phyloP scores from a whole-genome alignment of 2,329 filamentous ascomycete genomes.

The Calonectria leucothoes region DNA sequence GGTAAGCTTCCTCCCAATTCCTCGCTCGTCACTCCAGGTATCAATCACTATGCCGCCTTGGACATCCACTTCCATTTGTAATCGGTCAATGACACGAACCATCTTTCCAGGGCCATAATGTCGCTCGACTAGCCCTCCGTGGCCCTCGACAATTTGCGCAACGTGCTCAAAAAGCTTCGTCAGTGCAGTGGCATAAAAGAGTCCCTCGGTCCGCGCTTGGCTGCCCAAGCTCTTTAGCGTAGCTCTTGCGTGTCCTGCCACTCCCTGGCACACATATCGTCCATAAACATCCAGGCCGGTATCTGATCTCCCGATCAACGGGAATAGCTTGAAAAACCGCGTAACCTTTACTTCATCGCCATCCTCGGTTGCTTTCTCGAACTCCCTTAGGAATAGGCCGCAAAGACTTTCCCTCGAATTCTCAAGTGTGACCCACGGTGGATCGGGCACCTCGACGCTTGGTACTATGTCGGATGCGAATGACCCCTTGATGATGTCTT shows the following conservation, averaged over 20 bases:
- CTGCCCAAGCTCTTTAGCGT: conserved; percentile 76
- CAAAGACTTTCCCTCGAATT: conserved; percentile 91
- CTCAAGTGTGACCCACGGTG: conserved; percentile 87
- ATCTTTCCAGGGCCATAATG: conserved; percentile 96
- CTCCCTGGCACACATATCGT: conserved; percentile 94
- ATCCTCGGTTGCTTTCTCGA: conserved; percentile 89
- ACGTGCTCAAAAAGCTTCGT: conserved; percentile 98
- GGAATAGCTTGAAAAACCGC: conserved; percentile 97
- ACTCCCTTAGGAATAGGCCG: conserved; percentile 90
- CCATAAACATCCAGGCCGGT: conserved; percentile 96
- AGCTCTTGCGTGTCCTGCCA: conserved; percentile 83
- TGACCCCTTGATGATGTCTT: conserved; percentile 81
- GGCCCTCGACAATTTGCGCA: conserved; percentile 93
- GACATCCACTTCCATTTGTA: conserved; percentile 95
- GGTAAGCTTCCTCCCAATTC: conserved; percentile 85
- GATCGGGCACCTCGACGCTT: conserved; percentile 93
- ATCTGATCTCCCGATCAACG: conserved; percentile 88
- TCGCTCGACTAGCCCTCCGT: conserved; percentile 89
- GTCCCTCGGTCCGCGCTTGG: conserved; percentile 71
- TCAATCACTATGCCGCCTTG: conserved; percentile 97
- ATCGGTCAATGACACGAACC: conserved; percentile 90
- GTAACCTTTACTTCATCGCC: conserved; percentile 92
- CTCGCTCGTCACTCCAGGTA: conserved; percentile 92
- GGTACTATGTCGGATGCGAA: conserved; percentile 95
- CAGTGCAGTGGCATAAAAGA: conserved; percentile 91